These are phyloP conservation scores for Suhomyces faveliae DNA, from an alignment of 805 yeast genomes.

Conservation along the genomic window DNA sequence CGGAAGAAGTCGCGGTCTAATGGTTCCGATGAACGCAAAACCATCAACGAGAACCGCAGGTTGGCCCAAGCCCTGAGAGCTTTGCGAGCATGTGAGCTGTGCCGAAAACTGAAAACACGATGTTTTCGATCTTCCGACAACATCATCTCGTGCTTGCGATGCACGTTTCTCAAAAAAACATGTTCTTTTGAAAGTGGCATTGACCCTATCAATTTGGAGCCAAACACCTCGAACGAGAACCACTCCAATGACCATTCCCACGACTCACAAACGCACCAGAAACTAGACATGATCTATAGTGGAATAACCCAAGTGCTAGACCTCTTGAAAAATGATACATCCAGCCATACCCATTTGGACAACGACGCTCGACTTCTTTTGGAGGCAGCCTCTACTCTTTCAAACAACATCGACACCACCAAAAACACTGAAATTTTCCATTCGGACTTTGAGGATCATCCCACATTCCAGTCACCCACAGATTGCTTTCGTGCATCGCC, in stretches of 20 bases:
- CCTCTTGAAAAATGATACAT: constrained; percentile 16
- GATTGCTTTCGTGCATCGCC: constrained; percentile 44
- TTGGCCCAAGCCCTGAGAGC: constrained; percentile 39
- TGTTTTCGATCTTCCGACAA: constrained; percentile 55
- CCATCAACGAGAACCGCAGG: constrained; percentile 8
- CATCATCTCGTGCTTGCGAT: constrained; percentile 52
- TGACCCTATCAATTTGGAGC: neutral
- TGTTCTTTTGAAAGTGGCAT: constrained; percentile 46
- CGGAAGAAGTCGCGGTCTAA: neutral
- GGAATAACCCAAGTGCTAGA: constrained; percentile 36
- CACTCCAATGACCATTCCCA: constrained; percentile 3
- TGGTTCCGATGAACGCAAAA: neutral
- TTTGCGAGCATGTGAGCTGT: constrained; percentile 51
- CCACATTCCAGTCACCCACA: constrained; percentile 35
- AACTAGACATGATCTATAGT: constrained; percentile 31
- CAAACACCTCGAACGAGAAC: neutral
- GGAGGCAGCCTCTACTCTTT: constrained; percentile 24
- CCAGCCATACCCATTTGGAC: neutral
- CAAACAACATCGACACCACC: neutral
- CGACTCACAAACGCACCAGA: constrained; percentile 12
- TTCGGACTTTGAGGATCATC: constrained; percentile 3
- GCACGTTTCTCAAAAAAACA: constrained; percentile 48
- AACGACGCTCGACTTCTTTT: constrained; percentile 25
- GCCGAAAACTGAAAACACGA: constrained; percentile 58
- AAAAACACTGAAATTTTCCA: too few relatives aligned